These are phyloP conservation scores for Harringtonia aguacate DNA, from an alignment of 2,329 filamentous ascomycete species.

Conservation along the genomic window DNA sequence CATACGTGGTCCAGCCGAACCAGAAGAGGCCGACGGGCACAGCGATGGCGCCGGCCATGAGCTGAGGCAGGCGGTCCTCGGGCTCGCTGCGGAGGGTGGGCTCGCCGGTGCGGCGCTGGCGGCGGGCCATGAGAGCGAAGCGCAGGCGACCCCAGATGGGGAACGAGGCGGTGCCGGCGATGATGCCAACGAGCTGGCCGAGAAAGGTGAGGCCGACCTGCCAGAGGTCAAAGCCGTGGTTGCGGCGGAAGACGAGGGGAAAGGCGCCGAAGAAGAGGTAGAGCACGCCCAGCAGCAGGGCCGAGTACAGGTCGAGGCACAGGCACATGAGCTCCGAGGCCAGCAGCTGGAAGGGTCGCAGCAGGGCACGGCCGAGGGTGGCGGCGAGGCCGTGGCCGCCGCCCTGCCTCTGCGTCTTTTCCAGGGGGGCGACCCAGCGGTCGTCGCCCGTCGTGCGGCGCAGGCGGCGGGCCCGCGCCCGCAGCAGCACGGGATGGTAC, in stretches of 20 bases:
- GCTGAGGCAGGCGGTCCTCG: conserved; percentile 73
- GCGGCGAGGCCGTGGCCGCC: conserved; percentile 44
- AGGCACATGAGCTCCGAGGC: conserved; percentile 77
- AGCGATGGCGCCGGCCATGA: conserved; percentile 62
- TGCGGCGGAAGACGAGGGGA: conserved; percentile 62
- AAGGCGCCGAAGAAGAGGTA: conserved; percentile 92
- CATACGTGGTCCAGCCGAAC: conserved; percentile 78
- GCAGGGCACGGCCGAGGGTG: conserved; percentile 48
- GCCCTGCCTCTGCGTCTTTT: conserved; percentile 54
- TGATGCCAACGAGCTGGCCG: conserved; percentile 58
- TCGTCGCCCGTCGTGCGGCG: conserved; percentile 69
- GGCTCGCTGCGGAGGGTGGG: conserved; percentile 56
- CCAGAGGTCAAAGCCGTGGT: conserved; percentile 68
- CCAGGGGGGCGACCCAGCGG: conserved; percentile 66
- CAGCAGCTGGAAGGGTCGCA: conserved; percentile 70
- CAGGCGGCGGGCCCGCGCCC: conserved; percentile 57
- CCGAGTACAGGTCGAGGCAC: conserved; percentile 70
- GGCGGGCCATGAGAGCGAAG: conserved; percentile 41
- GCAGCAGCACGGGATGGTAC: conserved; percentile 66
- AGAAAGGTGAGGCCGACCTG: conserved; percentile 73
- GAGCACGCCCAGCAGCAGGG: conserved; percentile 74
- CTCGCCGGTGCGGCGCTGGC: conserved; percentile 38
- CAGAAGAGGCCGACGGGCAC: conserved; percentile 77
- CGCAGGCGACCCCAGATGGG: conserved; percentile 57
- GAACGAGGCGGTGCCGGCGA: conserved; percentile 49